A percentile compares a stretch with the other conserved stretches of the same genome.
Conservation (phyloP, 2,329 filamentous ascomycete species). For the Fusarium praegraminearum region DNA sequence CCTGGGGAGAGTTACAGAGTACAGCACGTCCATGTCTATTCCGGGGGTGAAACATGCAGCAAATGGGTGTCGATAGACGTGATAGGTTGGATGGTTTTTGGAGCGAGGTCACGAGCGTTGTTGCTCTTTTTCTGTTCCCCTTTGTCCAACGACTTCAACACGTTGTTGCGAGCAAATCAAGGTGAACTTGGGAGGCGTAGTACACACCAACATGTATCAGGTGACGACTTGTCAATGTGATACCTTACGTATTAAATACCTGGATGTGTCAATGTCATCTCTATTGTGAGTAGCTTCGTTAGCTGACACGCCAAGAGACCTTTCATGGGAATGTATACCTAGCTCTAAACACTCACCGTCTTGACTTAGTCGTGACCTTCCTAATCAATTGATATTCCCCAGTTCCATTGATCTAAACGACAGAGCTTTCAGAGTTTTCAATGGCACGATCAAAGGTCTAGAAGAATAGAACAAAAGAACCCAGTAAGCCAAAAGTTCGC, state of each 20-base stretch:
- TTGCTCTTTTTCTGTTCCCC: slow-evolving; percentile 5
- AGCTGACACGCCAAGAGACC: slow-evolving; percentile 8
- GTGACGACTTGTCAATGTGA: slow-evolving; percentile 39
- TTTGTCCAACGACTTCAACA: slow-evolving; percentile 7
- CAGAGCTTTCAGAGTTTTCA: slow-evolving; percentile 24
- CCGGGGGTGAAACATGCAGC: slow-evolving; percentile 15
- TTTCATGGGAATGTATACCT: not conserved
- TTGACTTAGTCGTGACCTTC: slow-evolving; percentile 1
- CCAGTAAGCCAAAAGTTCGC: slow-evolving; percentile 9
- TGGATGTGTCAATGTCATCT: not conserved
- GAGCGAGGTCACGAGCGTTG: slow-evolving; percentile 19
- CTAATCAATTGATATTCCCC: slow-evolving; percentile 2
- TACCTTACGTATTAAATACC: slow-evolving; percentile 24
- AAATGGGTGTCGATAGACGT: slow-evolving; percentile 2
- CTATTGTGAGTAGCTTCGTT: not conserved
- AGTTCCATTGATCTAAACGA: not conserved
- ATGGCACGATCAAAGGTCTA: slow-evolving; percentile 12
- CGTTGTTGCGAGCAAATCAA: slow-evolving; percentile 6
- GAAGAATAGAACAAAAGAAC: slow-evolving; percentile 35
- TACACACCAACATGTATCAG: slow-evolving; percentile 29
- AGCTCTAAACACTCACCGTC: slow-evolving; percentile 1
- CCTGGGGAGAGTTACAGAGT: not conserved
- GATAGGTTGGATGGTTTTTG: slow-evolving; percentile 12
- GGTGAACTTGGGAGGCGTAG: slow-evolving; percentile 20
- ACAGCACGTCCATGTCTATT: not conserved